These are phyloP conservation scores for Symbiodinium natans DNA, from an alignment of 73 alveolate species.

Conservation along the genomic window DNA sequence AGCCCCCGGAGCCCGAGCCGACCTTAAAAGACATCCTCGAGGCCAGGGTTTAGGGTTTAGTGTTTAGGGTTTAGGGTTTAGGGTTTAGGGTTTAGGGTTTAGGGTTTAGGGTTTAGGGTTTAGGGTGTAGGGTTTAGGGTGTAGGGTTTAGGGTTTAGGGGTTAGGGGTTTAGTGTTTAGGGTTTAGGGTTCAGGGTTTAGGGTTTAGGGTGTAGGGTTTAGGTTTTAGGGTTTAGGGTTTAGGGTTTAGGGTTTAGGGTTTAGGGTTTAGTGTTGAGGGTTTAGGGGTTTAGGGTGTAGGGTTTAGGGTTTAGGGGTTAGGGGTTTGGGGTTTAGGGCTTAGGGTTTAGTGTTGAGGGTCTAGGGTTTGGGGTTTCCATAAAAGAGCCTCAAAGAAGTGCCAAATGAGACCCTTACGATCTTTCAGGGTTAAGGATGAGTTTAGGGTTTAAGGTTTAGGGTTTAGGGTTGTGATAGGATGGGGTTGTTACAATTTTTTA, in stretches of 20 bases:
- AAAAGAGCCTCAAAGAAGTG: too few species aligned
- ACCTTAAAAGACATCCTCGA: slow-evolving; percentile 57
- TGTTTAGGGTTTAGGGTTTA: background rate
- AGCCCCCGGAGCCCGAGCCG: slow-evolving; percentile 85
- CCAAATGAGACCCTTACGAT: too few species aligned
- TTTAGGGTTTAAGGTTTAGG: background rate
- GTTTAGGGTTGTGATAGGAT: background rate
- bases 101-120: background rate
- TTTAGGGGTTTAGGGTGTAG: too few species aligned
- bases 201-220: too few species aligned
- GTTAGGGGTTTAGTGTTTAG: background rate
- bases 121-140: background rate
- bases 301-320: too few species aligned
- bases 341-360: background rate
- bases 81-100: background rate
- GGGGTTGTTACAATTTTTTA: too few species aligned
- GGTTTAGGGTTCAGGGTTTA: background rate
- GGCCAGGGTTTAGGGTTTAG: background rate
- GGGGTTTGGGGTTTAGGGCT: background rate
- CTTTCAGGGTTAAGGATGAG: background rate
- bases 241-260: too few species aligned
- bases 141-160: background rate
- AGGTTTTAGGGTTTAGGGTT: too few species aligned
- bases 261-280: too few species aligned
- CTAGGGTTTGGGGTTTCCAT: too few species aligned